A percentile compares a stretch with the other conserved stretches of the same genome.
Conservation (phyloP, 1,284 basidiomycete genomes). For the Ceratobasidium papillatum region DNA sequence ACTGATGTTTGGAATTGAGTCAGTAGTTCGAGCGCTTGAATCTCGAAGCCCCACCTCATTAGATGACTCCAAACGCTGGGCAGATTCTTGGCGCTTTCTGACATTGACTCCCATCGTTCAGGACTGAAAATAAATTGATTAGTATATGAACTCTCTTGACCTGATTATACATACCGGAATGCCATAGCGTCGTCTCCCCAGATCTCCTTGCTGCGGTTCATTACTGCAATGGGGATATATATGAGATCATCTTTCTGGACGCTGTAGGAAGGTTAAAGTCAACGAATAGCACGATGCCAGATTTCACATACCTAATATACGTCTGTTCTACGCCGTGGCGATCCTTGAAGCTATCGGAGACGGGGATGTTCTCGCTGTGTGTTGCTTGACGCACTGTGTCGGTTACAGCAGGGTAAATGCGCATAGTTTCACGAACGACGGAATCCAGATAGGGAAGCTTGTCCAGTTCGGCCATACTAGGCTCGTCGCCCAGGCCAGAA, state of each 20-base stretch:
- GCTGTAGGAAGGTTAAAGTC: not conserved
- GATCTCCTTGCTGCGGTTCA: not conserved
- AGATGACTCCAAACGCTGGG: slow-evolving; percentile 30
- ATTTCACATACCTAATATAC: slow-evolving; percentile 50
- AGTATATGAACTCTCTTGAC: not conserved
- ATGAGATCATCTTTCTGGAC: not conserved
- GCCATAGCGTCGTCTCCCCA: not conserved
- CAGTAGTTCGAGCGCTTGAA: not conserved
- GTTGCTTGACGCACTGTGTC: slow-evolving; percentile 43
- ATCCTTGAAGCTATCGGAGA: slow-evolving; percentile 39
- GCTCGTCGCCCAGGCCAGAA: slow-evolving; percentile 45
- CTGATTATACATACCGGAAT: not conserved
- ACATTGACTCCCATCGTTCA: slow-evolving; percentile 41
- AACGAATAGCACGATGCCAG: not conserved
- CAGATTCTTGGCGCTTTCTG: slow-evolving; percentile 26
- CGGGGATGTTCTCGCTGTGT: slow-evolving; percentile 35
- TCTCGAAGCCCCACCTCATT: slow-evolving; percentile 15
- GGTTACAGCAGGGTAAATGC: slow-evolving; percentile 47
- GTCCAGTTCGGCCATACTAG: slow-evolving; percentile 40
- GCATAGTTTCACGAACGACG: slow-evolving; percentile 51
- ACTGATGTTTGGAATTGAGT: not conserved
- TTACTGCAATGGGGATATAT: not conserved
- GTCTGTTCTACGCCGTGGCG: slow-evolving; percentile 48
- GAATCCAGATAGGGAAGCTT: slow-evolving; percentile 45
- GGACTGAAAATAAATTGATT: slow-evolving; percentile 17